Evolutionary conservation across 257 asterid species (phyloP).

Genomic region (Rauvolfia tetraphylla): DNA sequence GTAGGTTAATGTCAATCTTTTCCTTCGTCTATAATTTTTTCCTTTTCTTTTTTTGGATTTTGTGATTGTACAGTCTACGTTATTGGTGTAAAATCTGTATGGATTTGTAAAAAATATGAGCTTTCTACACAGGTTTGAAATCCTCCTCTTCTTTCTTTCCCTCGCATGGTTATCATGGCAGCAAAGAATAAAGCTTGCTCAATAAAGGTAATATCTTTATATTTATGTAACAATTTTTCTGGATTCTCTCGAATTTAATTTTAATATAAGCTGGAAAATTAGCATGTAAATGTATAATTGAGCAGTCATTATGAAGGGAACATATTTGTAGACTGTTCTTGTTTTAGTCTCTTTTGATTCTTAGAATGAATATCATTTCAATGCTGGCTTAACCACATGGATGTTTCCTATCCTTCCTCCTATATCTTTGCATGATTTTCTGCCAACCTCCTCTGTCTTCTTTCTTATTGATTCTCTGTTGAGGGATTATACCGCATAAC

Average conservation of each 20-base stretch:
- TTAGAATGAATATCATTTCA: not conserved
- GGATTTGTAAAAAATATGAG: not conserved
- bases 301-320: not conserved
- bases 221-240: not conserved
- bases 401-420: not conserved
- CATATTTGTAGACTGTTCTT: not conserved
- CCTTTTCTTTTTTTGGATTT: not conserved
- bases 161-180: not conserved
- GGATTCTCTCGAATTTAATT: not conserved
- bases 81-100: too few species aligned
- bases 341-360: not conserved
- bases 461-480: not conserved
- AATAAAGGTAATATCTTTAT: not conserved
- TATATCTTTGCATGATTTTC: not conserved
- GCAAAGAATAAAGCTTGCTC: not conserved
- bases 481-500: not conserved
- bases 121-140: not conserved
- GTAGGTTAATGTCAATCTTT: not conserved
- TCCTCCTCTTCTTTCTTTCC: not conserved
- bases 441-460: not conserved
- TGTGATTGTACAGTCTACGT: not conserved
- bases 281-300: not conserved
- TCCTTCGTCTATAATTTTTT: not conserved
- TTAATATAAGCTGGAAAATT: not conserved
- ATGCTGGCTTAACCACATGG: not conserved